Evolutionary conservation across 2,329 filamentous ascomycete species (phyloP).

Genomic region (Didymella pinodella): DNA sequence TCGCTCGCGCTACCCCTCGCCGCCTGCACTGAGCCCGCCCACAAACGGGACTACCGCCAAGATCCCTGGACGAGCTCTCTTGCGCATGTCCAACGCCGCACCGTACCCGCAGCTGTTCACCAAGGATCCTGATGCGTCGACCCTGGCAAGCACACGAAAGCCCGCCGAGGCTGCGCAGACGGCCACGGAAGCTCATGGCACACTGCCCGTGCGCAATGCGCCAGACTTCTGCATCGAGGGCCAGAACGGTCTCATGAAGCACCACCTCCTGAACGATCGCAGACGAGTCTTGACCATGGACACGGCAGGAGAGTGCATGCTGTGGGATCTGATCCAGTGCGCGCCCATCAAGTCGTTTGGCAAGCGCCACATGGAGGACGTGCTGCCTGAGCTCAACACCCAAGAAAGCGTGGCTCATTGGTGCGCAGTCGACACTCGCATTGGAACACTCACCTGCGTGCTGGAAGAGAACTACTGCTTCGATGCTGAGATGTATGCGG

Average conservation of each 20-base stretch:
- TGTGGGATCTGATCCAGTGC: conserved; percentile 96
- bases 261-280: conserved; percentile 88
- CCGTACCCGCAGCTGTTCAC: conserved; percentile 69
- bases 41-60: conserved; percentile 57
- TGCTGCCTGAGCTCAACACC: conserved; percentile 85
- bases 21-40: conserved; percentile 44
- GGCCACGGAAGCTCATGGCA: conserved; percentile 44
- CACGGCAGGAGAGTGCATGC: conserved; percentile 89
- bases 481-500: conserved; percentile 95
- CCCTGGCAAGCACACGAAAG: conserved; percentile 62
- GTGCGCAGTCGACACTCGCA: conserved; percentile 94
- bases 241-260: conserved; percentile 93
- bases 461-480: conserved; percentile 96
- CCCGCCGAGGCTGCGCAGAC: conserved; percentile 62
- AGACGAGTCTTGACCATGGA: conserved; percentile 89
- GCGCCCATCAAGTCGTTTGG: conserved; percentile 90
- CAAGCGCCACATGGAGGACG: conserved; percentile 91
- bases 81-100: conserved; percentile 85
- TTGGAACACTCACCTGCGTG: conserved; percentile 87
- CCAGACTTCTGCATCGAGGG: conserved; percentile 77
- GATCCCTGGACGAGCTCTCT: conserved; percentile 78
- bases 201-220: conserved; percentile 52
- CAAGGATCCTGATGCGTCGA: conserved; percentile 65
- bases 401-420: conserved; percentile 90
- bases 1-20: conserved; percentile 52